Evolutionary conservation across 2,329 filamentous ascomycete genomes (phyloP).

Genomic region (Colletotrichum musicola): DNA sequence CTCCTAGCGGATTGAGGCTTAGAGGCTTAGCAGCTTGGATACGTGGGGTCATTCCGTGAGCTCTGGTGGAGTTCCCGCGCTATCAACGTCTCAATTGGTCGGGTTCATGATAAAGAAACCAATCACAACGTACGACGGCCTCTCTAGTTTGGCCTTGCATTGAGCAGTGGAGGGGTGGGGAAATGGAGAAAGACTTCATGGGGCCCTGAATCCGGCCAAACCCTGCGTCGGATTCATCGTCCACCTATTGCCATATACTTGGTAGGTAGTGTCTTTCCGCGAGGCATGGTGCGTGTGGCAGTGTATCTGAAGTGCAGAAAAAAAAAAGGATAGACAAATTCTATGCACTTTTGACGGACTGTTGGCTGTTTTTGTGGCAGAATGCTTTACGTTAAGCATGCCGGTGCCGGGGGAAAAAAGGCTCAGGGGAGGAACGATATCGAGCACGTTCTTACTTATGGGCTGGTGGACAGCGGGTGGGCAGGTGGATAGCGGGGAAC

Average conservation of each 20-base stretch:
- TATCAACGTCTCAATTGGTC: slow-evolving; percentile 24
- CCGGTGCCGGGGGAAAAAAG: too few relatives aligned
- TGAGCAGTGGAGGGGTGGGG: slow-evolving; percentile 32
- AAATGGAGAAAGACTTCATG: slow-evolving; percentile 3
- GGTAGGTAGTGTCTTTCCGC: too few relatives aligned
- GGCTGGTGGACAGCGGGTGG: too few relatives aligned
- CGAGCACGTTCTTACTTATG: too few relatives aligned
- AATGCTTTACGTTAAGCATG: too few relatives aligned
- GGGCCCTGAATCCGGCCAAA: background rate
- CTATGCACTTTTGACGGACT: too few relatives aligned
- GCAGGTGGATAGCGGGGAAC: too few relatives aligned
- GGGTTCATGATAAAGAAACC: background rate
- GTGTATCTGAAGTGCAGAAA: too few relatives aligned
- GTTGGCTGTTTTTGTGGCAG: too few relatives aligned
- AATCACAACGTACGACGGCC: slow-evolving; percentile 6
- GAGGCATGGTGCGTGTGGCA: too few relatives aligned
- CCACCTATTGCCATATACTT: background rate
- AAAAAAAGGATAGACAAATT: too few relatives aligned
- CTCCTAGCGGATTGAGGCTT: slow-evolving; percentile 36
- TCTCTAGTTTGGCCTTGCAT: slow-evolving; percentile 13
- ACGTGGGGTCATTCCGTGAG: slow-evolving; percentile 25
- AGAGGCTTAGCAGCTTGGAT: slow-evolving; percentile 34
- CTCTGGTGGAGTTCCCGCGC: slow-evolving; percentile 1
- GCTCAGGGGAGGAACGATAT: too few relatives aligned
- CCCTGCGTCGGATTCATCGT: background rate